Base-by-base conservation (phyloP, 164 flowering plant species). In the Stephania cephalantha region DNA sequence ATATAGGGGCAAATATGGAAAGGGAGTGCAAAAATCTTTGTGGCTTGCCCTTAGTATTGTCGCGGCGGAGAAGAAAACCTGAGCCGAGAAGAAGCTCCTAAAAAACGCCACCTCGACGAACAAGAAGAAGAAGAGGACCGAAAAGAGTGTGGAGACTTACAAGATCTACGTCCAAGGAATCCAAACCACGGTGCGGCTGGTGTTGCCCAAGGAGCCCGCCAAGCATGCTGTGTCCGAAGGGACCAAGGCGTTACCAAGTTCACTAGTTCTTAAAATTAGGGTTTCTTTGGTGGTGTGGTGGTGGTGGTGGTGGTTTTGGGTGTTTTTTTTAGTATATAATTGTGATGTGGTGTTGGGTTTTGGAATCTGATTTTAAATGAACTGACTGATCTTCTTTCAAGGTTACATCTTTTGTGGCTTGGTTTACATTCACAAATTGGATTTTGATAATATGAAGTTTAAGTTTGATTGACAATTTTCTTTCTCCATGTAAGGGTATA, bases 111-210 rank as follows among this genome's bases (percentile, higher is more conserved):
- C 76, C 18, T 50, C 72, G 0, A 8, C 67, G 1, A 71, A 74
- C 1, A 74, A 74, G 71, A 74, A 74, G 77, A 74, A 74, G 71
- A 74, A 74, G 77, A 68, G 71, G 68, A 50, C 72, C 11, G 68
- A 74, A 52, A 74, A 74, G 29, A 46, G 29, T 7, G 71, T 74
- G 20, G 77, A 68, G 22, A 74, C 77, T 1, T 74, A 74, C 77
- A 74, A 74, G 77, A 74, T 74, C 72, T 74, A 74, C 71, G 25
- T 74, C 76, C 9, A 22, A 71, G 71, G 76, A 74, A 74, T 74
- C 6, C 76, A 74, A 66, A 74, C 76, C 22, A 71, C 76, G 31
- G 76, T 74, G 30, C 45, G 76, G 10, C 58, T 74, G 6, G 76
- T 74, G 58, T n/a, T 74, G 64, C 76, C 76, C n/a, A 71, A 71